phyloP scores from a whole-genome alignment of 768 basidiomycete species.

The Tricholomella constricta region DNA sequence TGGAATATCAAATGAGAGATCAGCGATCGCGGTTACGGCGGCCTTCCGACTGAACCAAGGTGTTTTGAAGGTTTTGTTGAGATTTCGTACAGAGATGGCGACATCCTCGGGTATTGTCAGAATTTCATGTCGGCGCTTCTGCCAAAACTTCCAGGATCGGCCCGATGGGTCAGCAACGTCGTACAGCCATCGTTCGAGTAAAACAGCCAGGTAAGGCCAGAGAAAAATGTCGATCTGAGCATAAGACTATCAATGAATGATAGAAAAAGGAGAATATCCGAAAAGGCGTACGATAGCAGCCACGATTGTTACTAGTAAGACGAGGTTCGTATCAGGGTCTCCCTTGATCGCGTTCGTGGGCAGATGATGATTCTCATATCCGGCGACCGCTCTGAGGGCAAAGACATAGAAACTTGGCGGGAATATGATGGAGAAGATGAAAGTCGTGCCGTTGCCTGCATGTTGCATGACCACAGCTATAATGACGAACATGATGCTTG shows the following conservation, averaged over 20 bases:
- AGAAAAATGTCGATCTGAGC: conserved; percentile 68
- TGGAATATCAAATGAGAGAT: conserved; percentile 70
- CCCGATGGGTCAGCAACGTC: conserved; percentile 48
- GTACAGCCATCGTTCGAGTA: conserved; percentile 62
- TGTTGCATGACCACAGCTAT: conserved; percentile 56
- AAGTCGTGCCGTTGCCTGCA: conserved; percentile 46
- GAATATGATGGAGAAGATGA: conserved; percentile 69
- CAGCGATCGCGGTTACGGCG: conserved; percentile 60
- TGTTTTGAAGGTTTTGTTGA: conserved; percentile 59
- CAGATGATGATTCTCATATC: conserved; percentile 62
- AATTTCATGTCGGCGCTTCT: conserved; percentile 16
- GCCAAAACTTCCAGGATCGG: conserved; percentile 38
- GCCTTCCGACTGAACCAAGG: conserved; percentile 50
- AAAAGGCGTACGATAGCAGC: conserved; percentile 56
- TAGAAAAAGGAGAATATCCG: background rate
- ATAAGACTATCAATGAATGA: background rate
- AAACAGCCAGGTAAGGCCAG: conserved; percentile 67
- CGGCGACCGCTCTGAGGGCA: conserved; percentile 64
- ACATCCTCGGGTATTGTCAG: conserved; percentile 36
- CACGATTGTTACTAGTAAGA: conserved; percentile 59
- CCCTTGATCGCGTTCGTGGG: conserved; percentile 54
- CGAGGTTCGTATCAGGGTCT: conserved; percentile 62
- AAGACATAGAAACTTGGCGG: conserved; percentile 80
- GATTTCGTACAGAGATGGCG: conserved; percentile 63
- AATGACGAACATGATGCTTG: conserved; percentile 67